These are phyloP conservation scores for Chaetomium sp. DNA, from an alignment of 2,329 filamentous ascomycete species.

Conservation along the genomic window DNA sequence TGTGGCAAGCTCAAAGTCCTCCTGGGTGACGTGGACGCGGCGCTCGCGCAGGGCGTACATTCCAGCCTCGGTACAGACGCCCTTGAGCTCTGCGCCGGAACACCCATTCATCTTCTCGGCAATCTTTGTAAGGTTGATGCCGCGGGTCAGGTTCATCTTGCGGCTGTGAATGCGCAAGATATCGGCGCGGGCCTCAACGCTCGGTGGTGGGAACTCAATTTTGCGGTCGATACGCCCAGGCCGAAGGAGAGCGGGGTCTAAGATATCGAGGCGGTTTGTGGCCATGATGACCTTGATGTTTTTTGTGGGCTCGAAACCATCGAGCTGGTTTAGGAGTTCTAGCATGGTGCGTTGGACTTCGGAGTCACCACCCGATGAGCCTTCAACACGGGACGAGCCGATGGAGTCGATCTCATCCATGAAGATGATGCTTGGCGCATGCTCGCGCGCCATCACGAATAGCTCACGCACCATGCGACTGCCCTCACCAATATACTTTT, in stretches of 20 bases:
- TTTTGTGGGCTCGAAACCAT: constrained; percentile 98
- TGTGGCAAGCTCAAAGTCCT: constrained; percentile 96
- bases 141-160: constrained; percentile 97
- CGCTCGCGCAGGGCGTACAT: constrained; percentile 97
- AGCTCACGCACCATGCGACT: constrained; percentile 97
- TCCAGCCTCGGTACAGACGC: constrained; percentile 95
- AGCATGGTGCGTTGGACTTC: constrained; percentile 99
- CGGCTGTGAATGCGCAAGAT: constrained; percentile 96
- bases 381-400: constrained; percentile 92
- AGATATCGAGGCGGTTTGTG: constrained; percentile 93
- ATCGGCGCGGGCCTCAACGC: constrained; percentile 91
- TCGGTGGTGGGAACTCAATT: constrained; percentile 97
- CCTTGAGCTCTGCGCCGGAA: constrained; percentile 94
- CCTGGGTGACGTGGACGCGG: constrained; percentile 95
- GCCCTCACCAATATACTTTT: constrained; percentile 99
- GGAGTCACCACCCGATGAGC: constrained; percentile 89
- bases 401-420: constrained; percentile 99
- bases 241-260: constrained; percentile 88
- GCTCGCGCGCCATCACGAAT: constrained; percentile 98
- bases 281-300: constrained; percentile 99
- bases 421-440: constrained; percentile 98
- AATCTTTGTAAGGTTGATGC: constrained; percentile 97
- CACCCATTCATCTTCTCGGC: constrained; percentile 99
- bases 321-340: constrained; percentile 94
- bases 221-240: constrained; percentile 98